Evolutionary conservation across 345 rosid genomes (phyloP).

Genomic region (Populus tremula): DNA sequence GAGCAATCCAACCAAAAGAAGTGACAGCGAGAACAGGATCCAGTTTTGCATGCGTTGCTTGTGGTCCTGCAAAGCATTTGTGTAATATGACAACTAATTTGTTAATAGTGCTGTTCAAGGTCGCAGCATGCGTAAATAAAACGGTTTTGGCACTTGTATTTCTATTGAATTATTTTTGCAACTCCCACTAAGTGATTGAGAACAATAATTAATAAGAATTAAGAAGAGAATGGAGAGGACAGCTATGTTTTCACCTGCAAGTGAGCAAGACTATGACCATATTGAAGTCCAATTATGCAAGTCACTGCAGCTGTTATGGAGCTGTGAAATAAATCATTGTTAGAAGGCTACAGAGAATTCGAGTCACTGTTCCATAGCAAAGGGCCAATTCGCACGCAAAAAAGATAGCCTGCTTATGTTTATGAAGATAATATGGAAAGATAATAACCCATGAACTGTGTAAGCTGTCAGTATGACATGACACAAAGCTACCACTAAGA

Average conservation of each 20-base stretch:
- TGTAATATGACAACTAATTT: not conserved
- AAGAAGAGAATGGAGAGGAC: not conserved
- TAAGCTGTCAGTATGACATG: not conserved
- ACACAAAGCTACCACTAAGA: not conserved
- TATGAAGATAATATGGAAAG: not conserved
- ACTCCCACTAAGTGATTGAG: not conserved
- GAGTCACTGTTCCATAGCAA: not conserved
- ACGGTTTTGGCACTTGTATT: not conserved
- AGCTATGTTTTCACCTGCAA: slow-evolving; percentile 22
- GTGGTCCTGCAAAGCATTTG: slow-evolving; percentile 35
- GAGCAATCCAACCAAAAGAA: slow-evolving; percentile 29
- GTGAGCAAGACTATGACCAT: slow-evolving; percentile 42
- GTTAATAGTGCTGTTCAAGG: not conserved
- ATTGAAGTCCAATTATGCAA: slow-evolving; percentile 49
- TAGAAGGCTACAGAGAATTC: not conserved
- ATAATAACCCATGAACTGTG: not conserved
- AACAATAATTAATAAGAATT: not conserved
- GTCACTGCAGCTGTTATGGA: slow-evolving; percentile 43
- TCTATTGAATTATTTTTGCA: no score
- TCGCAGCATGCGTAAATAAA: not conserved
- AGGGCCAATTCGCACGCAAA: not conserved
- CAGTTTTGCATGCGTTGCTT: slow-evolving; percentile 34
- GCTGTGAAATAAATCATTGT: slow-evolving; percentile 18
- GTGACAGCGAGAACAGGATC: slow-evolving; percentile 27
- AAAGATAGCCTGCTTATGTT: not conserved